phyloP scores from a whole-genome alignment of 495 filamentous ascomycete species.

The Neurospora tetrasperma region DNA sequence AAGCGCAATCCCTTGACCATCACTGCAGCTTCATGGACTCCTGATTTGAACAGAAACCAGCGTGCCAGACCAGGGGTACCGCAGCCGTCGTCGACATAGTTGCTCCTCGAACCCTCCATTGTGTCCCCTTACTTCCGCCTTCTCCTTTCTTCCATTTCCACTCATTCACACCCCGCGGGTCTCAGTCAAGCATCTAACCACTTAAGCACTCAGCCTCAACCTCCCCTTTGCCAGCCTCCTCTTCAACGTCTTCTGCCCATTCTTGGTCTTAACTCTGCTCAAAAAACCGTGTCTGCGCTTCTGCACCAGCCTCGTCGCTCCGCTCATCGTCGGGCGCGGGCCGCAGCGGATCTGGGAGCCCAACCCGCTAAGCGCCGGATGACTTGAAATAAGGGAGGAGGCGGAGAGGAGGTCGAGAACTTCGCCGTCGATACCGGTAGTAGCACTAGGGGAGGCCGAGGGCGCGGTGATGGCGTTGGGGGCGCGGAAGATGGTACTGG shows the following conservation, averaged over 20 bases:
- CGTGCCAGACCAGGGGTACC: no score
- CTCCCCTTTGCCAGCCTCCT: conserved; percentile 32
- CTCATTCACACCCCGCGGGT: no score
- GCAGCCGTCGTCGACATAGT: no score
- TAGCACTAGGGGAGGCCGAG: neutral
- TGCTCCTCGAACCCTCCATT: no score
- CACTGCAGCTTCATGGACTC: no score
- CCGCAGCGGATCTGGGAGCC: conserved; percentile 34
- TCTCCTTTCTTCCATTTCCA: no score
- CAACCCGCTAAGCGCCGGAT: conserved; percentile 26
- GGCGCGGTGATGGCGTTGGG: conserved; percentile 5
- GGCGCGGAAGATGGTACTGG: conserved; percentile 20
- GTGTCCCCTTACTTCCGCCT: no score
- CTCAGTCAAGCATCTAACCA: no score
- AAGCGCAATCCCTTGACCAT: no score
- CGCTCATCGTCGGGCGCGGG: conserved; percentile 34
- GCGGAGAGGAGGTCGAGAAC: conserved; percentile 29
- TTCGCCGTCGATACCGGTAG: neutral
- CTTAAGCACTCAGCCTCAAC: conserved; percentile 22
- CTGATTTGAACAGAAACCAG: no score
- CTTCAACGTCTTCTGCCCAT: conserved; percentile 30
- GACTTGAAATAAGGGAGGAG: conserved; percentile 17
- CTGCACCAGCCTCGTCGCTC: conserved; percentile 34
- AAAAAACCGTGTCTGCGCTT: conserved; percentile 39
- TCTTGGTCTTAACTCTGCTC: conserved; percentile 26